Base-by-base conservation (phyloP, 805 yeast species). In the Saturnispora serradocipensis region DNA sequence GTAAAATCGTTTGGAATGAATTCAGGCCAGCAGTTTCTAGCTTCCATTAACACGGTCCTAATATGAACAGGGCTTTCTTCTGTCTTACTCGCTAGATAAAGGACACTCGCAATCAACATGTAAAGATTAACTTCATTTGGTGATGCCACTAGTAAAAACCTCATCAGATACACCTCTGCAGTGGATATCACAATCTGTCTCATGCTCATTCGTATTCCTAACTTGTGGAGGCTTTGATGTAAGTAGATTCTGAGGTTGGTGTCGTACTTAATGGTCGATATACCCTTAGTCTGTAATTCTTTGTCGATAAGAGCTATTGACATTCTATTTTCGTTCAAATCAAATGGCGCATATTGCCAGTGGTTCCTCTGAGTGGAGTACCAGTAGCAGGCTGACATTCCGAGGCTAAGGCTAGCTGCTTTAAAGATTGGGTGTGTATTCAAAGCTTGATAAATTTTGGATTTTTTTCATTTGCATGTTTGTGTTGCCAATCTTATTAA, bases 41-140 rank as follows among this genome's bases (percentile, higher is more conserved):
- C 93, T 63, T 91, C 98, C 18, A 82, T 75, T 22, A 88, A 78
- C 9, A 93, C 75, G 0, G 90, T 79, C 51, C 97, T 70, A 9
- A 93, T 88, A 63, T 93, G 97, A 61, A 86, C 95, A 1, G 99
- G 98, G 59, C 88, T 84, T 66, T 93, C 99, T 65, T 93, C 98
- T 34, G 89, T 85, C 64, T 93, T 91, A 69, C 97, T 86, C 0
- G 97, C 90, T 30, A 93, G 74, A 61, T 93, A 93, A 2, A 91
- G 74, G 58, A 93, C 82, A 0, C 98, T 82, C 0, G 99, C 81
- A 10, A 88, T 84, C 51, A 90, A 67, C 42, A 89, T 68, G 61
- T 89, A 91, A 1, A 86, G 71, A 62, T 93, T 93, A 52, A 89
- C 77, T 63, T 93, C 99, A 57, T 84, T 80, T 13, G 88, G 67